Evolutionary conservation across 345 rosid species (phyloP), one percentile per base, ranked within the genome.

Genomic region (Anacardium occidentale): DNA sequence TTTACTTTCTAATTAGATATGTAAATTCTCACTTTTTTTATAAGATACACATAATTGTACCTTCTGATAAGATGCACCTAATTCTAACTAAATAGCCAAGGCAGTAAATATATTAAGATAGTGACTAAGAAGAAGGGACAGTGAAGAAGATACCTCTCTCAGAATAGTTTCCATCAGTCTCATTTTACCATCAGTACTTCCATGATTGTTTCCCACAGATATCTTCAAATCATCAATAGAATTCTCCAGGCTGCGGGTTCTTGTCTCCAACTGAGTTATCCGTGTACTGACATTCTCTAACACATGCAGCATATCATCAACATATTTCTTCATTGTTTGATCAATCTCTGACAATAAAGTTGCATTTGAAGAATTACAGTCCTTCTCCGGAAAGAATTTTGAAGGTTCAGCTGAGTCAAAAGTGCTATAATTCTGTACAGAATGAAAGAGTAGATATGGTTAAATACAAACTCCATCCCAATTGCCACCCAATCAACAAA

Each of bases 191-290:
- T 94, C 96, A 57, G 86, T 82, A 73, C 80, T 90, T 69, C 91
- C 97, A 3, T 94, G 83, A 85, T 87, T 86, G 85, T 83, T 90
- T 47, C 86, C 98, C 64, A 90, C 87, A 74, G 92, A 83, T 55
- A 80, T 75, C 81, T 91, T 94, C 80, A 94, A 84, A 82, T 91
- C 97, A 82, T 91, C 96, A 9, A 94, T 87, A 64, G 94, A 74
- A 66, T 72, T 77, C 87, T 94, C 97, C 2, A 94, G 85, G 76
- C 80, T 75, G 14, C 84, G 84, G 15, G 87, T 86, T 77, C 94
- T 87, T 67, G 83, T 86, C 80, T 94, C 98, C 81, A 94, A 79
- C 74, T 90, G 98, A 1, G 91, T 89, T 20, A 94, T 77, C 13
- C 94, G 88, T 20, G 94, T 89, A 76, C 94, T 85, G 47, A 94